Conservation (phyloP, 106 monocot species). For the Allium fistulosum region DNA sequence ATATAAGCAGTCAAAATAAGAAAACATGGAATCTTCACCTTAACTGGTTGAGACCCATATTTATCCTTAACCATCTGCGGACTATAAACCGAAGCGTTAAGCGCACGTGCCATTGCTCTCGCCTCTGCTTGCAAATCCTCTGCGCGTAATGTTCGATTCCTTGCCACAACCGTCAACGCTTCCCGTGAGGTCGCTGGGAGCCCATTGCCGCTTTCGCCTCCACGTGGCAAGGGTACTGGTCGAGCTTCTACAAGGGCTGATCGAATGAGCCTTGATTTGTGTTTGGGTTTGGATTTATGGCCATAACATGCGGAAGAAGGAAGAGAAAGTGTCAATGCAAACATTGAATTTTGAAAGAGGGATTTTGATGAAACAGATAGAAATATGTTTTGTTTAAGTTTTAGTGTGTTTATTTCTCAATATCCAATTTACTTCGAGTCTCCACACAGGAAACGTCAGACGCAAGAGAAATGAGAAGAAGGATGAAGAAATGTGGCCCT, state of each 20-base stretch:
- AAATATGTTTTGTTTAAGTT: no score
- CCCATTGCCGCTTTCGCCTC: no score
- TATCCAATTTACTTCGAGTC: no score
- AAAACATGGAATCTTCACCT: constrained; percentile 23
- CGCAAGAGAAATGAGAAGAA: no score
- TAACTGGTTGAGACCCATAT: constrained; percentile 66
- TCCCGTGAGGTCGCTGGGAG: neutral
- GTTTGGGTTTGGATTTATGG: neutral
- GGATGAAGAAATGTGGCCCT: no score
- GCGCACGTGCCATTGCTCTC: constrained; percentile 68
- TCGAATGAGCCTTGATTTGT: neutral
- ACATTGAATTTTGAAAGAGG: no score
- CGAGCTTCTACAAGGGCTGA: neutral
- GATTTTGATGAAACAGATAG: no score
- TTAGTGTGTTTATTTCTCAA: no score
- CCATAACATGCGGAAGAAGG: neutral
- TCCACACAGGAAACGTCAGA: no score
- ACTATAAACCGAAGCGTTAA: constrained; percentile 44
- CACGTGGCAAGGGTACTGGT: neutral
- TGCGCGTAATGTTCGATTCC: constrained; percentile 25
- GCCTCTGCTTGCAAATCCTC: constrained; percentile 81
- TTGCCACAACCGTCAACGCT: neutral
- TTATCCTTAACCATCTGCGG: constrained; percentile 52
- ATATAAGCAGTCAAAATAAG: no score
- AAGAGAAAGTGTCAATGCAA: neutral